These are phyloP conservation scores for Vitis rupestris DNA, from an alignment of 164 flowering plant genomes.

Conservation along the genomic window DNA sequence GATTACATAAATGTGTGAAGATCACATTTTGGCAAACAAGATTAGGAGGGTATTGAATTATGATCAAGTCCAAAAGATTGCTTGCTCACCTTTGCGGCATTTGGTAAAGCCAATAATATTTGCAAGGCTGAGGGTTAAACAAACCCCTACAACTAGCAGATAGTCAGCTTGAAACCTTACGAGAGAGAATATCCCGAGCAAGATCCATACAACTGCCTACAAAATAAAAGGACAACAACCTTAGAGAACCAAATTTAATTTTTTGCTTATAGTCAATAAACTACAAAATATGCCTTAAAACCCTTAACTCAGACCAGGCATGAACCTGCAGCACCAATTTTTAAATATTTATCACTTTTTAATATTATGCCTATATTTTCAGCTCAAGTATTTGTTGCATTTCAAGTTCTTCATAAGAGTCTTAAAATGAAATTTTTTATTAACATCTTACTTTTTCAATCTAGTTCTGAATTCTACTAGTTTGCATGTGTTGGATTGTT, in stretches of 20 bases:
- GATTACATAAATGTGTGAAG: too few species aligned
- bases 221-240: constrained; percentile 4
- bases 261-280: too few species aligned
- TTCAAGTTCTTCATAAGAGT: background rate
- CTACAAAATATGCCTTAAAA: too few species aligned
- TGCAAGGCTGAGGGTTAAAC: constrained; percentile 87
- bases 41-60: background rate
- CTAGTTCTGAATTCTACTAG: background rate
- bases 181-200: constrained; percentile 87
- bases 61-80: background rate
- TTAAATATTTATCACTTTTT: background rate
- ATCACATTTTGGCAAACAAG: background rate
- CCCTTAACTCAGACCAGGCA: too few species aligned
- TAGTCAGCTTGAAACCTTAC: constrained; percentile 93
- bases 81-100: constrained; percentile 83
- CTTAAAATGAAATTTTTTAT: background rate
- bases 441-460: background rate
- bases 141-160: constrained; percentile 87
- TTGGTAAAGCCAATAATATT: constrained; percentile 93
- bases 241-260: background rate
- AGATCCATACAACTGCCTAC: constrained; percentile 85
- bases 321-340: background rate
- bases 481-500: background rate
- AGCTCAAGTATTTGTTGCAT: background rate
- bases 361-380: background rate